phyloP scores from a whole-genome alignment of 1,284 basidiomycete genomes.

The Rhodotorula sp. region DNA sequence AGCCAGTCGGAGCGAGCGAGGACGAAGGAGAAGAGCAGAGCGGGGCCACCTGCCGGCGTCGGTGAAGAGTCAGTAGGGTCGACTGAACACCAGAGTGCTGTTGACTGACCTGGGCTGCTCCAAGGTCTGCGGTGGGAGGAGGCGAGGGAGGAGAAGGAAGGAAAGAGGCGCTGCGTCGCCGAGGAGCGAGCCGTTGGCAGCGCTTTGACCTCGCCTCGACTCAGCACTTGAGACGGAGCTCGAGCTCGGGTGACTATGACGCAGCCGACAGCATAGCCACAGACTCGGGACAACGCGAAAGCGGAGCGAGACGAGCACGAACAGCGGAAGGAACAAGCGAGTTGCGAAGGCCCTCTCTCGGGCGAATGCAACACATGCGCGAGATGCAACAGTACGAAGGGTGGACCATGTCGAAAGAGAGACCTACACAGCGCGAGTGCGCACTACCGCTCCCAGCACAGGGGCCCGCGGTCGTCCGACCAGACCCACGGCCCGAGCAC shows the following conservation, averaged over 20 bases:
- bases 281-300: no score
- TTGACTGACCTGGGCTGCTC: background rate
- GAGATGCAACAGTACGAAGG: background rate
- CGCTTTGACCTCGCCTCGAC: background rate
- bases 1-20: background rate
- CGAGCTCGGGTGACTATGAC: no score
- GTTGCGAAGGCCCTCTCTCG: no score
- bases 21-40: no score
- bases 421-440: background rate
- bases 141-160: background rate
- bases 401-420: no score
- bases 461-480: constrained; percentile 50
- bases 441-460: constrained; percentile 11
- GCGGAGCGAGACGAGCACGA: no score
- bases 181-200: background rate
- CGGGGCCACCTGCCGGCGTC: no score
- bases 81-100: rapidly evolving
- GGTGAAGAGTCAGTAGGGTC: background rate
- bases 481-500: constrained; percentile 73
- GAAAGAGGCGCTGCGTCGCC: background rate
- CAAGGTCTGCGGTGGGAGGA: background rate
- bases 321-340: no score
- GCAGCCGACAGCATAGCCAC: no score
- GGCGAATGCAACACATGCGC: no score
- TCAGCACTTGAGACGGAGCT: background rate